Conservation (phyloP, 306 rosid genomes). For the Trichosanthes truncata region DNA sequence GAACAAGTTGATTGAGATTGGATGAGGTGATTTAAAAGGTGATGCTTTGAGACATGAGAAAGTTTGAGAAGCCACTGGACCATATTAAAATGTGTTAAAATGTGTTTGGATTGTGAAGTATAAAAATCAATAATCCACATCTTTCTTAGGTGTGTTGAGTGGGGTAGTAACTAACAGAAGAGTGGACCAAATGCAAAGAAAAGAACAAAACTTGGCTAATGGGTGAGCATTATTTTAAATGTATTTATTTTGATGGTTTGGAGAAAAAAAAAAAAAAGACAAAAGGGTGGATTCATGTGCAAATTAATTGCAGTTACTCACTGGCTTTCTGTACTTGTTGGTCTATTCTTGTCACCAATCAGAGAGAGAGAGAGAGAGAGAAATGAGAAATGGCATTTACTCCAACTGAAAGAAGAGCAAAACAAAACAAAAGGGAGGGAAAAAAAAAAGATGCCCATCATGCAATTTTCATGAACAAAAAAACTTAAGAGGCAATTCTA, state of each 20-base stretch:
- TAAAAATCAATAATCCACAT: conserved; percentile 17
- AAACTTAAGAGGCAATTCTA: neutral
- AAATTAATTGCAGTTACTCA: conserved; percentile 34
- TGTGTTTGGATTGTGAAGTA: conserved; percentile 22
- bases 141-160: conserved; percentile 47
- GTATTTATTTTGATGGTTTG: neutral
- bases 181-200: conserved; percentile 29
- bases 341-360: conserved; percentile 34
- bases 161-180: conserved; percentile 31
- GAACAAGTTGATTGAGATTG: neutral
- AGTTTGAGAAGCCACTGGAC: neutral
- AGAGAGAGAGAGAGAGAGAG: conserved; percentile 1
- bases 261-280: conserved; percentile 26
- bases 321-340: conserved; percentile 37
- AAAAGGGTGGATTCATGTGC: conserved; percentile 70
- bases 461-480: conserved; percentile 40
- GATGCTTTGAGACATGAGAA: neutral
- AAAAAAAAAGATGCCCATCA: conserved; percentile 26
- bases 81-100: neutral
- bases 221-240: conserved; percentile 2
- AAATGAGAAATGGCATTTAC: conserved; percentile 7
- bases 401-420: neutral
- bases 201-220: conserved; percentile 27
- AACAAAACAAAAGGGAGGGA: conserved; percentile 16
- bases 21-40: neutral